Conservation (phyloP, 148 eudicot genomes). For the Chenopodium berlandieri region DNA sequence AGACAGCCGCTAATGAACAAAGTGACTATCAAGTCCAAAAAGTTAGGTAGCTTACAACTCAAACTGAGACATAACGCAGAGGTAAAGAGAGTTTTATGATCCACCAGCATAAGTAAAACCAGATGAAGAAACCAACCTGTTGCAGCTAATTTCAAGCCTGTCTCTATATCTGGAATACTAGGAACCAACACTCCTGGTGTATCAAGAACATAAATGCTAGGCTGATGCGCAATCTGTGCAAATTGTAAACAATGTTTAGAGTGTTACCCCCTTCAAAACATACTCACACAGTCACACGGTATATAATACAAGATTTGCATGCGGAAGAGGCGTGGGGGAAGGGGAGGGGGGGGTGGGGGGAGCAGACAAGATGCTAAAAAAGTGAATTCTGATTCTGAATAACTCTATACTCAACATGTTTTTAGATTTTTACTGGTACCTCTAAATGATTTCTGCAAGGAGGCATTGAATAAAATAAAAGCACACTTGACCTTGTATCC, state of each 20-base stretch:
- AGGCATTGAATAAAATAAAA: neutral
- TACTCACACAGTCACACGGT: no score
- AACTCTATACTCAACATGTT: neutral
- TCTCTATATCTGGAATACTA: constrained; percentile 83
- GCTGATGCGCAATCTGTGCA: constrained; percentile 83
- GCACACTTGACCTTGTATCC: constrained; percentile 71
- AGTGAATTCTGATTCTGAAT: neutral
- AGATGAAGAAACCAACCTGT: constrained; percentile 50
- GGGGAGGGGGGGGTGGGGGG: neutral
- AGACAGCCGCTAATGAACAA: neutral
- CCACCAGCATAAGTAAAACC: neutral
- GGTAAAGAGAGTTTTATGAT: neutral
- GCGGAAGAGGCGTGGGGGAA: no score
- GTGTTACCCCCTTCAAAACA: neutral
- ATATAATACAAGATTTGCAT: neutral
- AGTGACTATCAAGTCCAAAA: neutral
- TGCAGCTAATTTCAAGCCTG: constrained; percentile 86
- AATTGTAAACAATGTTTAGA: constrained; percentile 11
- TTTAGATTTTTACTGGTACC: neutral
- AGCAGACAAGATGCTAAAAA: neutral
- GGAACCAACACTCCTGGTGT: constrained; percentile 97
- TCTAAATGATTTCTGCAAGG: neutral
- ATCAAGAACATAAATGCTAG: constrained; percentile 96
- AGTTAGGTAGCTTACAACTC: neutral
- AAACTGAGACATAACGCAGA: neutral